phyloP scores from a whole-genome alignment of 129 eudicot genomes.

The Chrysanthemum makinoi region DNA sequence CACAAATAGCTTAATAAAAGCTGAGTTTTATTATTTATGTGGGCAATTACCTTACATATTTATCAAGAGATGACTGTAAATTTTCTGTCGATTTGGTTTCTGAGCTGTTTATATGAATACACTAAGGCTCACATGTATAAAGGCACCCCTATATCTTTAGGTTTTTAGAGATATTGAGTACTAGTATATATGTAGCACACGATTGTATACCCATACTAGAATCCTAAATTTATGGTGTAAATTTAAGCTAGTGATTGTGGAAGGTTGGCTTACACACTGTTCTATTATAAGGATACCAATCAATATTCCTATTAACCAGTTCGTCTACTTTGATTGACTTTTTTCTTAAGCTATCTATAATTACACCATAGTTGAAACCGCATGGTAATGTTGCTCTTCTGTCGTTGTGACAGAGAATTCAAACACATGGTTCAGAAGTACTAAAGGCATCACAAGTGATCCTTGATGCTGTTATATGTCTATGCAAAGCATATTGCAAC shows the following conservation, averaged over 20 bases:
- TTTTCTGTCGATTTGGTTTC: background rate
- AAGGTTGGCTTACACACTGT: background rate
- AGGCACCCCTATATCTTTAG: background rate
- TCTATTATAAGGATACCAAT: background rate
- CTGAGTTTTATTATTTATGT: background rate
- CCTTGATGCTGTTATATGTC: conserved; percentile 61
- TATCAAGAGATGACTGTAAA: conserved; percentile 1
- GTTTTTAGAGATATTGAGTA: background rate
- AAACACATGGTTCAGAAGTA: conserved; percentile 49
- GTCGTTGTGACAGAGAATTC: conserved; percentile 49
- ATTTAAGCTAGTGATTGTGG: conserved; percentile 10
- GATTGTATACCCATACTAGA: conserved; percentile 1
- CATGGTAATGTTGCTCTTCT: conserved; percentile 22
- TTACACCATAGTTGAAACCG: background rate
- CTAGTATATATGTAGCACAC: background rate
- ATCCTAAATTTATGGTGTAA: background rate
- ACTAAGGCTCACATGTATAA: background rate
- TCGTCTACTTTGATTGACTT: background rate
- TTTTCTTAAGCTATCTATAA: background rate
- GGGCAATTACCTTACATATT: background rate
- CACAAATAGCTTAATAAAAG: background rate
- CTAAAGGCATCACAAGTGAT: conserved; percentile 57
- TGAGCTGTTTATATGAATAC: background rate
- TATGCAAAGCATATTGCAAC: conserved; percentile 66
- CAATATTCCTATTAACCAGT: background rate